Base-by-base conservation (phyloP, 1,139 yeast species). In the Suhomyces atakaporum region DNA sequence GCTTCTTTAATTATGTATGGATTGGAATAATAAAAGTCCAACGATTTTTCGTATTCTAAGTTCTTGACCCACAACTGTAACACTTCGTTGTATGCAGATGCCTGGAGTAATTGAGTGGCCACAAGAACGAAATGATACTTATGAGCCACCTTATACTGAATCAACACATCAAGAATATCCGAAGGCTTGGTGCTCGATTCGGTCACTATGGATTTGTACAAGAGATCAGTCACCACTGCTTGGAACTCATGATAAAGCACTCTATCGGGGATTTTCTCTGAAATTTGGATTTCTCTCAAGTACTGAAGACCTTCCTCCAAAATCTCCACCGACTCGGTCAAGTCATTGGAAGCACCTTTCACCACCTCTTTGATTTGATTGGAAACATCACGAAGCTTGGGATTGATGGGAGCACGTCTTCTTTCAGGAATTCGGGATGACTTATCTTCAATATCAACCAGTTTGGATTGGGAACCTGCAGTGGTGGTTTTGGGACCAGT, bases 251-350 rank as follows among this genome's bases (percentile, higher is more conserved):
- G 39, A 26, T 35, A 43, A 14, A 46, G 32, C 21, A 32, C 38
- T 20, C 38, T 28, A 37, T 45, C 46, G 7, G 44, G 39, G 37
- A 71, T 65, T 12, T 43, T 46, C 47, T 70, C 76, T 1, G 56
- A 50, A 4, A 36, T 46, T 46, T 69, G 69, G 38, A 69, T 56
- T 31, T 68, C 69, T 34, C 71, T 53, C 40, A 71, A 53, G 46
- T 67, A 71, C 21, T 62, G 45, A 26, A 69, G 51, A 2, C 75
- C 76, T 47, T 71, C 76, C 32, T 68, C 73, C 32, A 69, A 59
- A 37, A 71, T 68, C 26, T 62, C 70, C 18, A 61, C 45, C 14
- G 66, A 51, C 40, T 69, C 75, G 4, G 46, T 31, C 21, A 65
- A 44, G 30, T 58, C 60, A 4, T 36, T 38, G 12, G 44, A 33